A percentile compares a stretch with the other conserved stretches of the same genome.
Conservation (phyloP, 352 stramenopile species). For the Globisporangium uncinulatum region DNA sequence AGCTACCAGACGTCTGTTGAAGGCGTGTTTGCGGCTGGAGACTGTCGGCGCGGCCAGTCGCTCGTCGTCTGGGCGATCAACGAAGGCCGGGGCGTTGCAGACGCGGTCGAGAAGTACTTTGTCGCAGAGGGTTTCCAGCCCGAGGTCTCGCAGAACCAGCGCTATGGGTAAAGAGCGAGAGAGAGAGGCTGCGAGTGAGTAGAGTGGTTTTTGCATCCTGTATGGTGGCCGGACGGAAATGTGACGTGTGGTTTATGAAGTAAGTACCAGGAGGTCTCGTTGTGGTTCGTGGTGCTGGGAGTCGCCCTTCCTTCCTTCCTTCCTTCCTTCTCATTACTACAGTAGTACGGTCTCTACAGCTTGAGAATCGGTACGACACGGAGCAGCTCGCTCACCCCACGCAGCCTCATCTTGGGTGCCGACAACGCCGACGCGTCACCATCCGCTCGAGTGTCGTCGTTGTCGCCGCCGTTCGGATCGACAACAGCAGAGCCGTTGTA, state of each 20-base stretch:
- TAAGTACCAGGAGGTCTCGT: no score
- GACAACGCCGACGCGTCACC: background rate
- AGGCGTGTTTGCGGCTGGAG: conserved; percentile 95
- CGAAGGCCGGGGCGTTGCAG: conserved; percentile 92
- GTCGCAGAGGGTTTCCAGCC: conserved; percentile 69
- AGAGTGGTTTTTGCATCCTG: no score
- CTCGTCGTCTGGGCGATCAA: conserved; percentile 99
- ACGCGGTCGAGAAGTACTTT: conserved; percentile 82
- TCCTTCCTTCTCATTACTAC: no score
- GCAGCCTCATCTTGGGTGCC: conserved; percentile 3
- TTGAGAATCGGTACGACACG: conserved; percentile 25
- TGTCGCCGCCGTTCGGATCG: conserved; percentile 6
- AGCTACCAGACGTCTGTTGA: conserved; percentile 93
- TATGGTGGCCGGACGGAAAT: no score
- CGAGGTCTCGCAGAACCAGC: conserved; percentile 77
- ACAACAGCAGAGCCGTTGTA: conserved; percentile 33
- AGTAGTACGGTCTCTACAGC: conserved; percentile 12
- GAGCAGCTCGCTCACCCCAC: conserved; percentile 10
- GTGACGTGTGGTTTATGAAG: no score
- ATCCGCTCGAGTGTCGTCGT: background rate
- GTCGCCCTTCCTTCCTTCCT: no score
- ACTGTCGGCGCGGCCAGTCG: conserved; percentile 96
- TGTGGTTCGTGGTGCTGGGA: no score
- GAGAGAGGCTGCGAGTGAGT: no score
- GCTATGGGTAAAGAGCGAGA: conserved; percentile 37